These are phyloP conservation scores for Ceratobasidium sp. DNA, from an alignment of 1,284 basidiomycete species.

Conservation along the genomic window DNA sequence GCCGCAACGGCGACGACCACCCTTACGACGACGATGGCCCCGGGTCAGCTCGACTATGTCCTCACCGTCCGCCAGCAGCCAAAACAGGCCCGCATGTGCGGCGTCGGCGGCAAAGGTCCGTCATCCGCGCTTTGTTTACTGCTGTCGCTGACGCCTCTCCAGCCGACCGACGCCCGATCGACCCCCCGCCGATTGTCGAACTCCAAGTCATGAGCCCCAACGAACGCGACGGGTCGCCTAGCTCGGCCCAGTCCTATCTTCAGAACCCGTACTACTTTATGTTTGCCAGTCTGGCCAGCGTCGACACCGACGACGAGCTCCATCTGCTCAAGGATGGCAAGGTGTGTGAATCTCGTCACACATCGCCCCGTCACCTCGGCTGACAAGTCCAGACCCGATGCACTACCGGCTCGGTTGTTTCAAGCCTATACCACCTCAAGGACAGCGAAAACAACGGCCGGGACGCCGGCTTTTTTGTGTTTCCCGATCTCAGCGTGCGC, in stretches of 20 bases:
- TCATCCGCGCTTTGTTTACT: constrained; percentile 33
- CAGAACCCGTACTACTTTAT: constrained; percentile 96
- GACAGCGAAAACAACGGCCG: constrained; percentile 76
- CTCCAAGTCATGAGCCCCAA: constrained; percentile 82
- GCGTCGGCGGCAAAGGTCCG: constrained; percentile 83
- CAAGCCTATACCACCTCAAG: constrained; percentile 92
- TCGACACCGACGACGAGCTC: constrained; percentile 89
- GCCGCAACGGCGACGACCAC: neutral
- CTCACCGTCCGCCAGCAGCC: constrained; percentile 52
- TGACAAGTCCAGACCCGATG: constrained; percentile 64
- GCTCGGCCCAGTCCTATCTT: constrained; percentile 55
- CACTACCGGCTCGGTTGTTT: constrained; percentile 89
- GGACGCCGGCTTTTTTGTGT: constrained; percentile 92
- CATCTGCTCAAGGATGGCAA: constrained; percentile 95
- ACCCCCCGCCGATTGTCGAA: constrained; percentile 96
- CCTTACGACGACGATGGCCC: constrained; percentile 10
- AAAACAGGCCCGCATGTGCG: constrained; percentile 82
- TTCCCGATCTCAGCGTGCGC: constrained; percentile 84
- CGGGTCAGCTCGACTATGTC: constrained; percentile 20
- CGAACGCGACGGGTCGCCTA: constrained; percentile 47
- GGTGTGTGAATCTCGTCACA: neutral
- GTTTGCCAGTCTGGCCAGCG: constrained; percentile 87
- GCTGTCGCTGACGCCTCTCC: constrained; percentile 37
- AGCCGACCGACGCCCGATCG: constrained; percentile 93
- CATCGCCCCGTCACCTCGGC: neutral